These are phyloP conservation scores for Tolypocladium guangdongense DNA, from an alignment of 2,329 filamentous ascomycete genomes.

Conservation along the genomic window DNA sequence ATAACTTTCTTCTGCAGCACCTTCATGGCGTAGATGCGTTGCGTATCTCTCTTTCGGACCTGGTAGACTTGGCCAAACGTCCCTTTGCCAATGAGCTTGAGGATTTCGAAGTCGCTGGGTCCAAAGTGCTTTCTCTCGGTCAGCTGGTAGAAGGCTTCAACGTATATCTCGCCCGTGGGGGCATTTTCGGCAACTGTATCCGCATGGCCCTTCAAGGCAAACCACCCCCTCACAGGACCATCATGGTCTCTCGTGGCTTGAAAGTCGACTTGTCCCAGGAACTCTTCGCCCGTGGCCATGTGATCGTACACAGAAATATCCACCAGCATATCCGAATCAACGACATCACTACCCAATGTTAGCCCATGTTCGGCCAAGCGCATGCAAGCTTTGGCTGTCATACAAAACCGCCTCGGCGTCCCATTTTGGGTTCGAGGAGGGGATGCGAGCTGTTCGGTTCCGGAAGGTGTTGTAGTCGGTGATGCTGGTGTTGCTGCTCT, in stretches of 20 bases:
- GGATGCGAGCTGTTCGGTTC: conserved; percentile 43
- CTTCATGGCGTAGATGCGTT: conserved; percentile 98
- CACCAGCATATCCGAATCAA: conserved; percentile 80
- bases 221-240: conserved; percentile 73
- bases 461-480: conserved; percentile 52
- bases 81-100: conserved; percentile 94
- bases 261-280: conserved; percentile 82
- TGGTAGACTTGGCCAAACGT: conserved; percentile 99
- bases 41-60: conserved; percentile 92
- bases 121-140: conserved; percentile 86
- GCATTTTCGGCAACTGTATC: conserved; percentile 62
- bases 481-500: conserved; percentile 89
- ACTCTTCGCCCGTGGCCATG: conserved; percentile 69
- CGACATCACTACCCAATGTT: conserved; percentile 64
- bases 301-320: conserved; percentile 92
- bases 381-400: conserved; percentile 26
- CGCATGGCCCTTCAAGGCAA: conserved; percentile 62
- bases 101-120: conserved; percentile 88
- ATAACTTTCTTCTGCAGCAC: conserved; percentile 99
- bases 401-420: conserved; percentile 93
- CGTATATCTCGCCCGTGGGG: conserved; percentile 77
- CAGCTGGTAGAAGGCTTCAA: conserved; percentile 77
- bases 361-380: conserved; percentile 2
- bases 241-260: conserved; percentile 56
- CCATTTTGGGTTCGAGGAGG: conserved; percentile 81